Evolutionary conservation across 1,139 yeast genomes (phyloP).

Genomic region (Sugiyamaella paludigena): DNA sequence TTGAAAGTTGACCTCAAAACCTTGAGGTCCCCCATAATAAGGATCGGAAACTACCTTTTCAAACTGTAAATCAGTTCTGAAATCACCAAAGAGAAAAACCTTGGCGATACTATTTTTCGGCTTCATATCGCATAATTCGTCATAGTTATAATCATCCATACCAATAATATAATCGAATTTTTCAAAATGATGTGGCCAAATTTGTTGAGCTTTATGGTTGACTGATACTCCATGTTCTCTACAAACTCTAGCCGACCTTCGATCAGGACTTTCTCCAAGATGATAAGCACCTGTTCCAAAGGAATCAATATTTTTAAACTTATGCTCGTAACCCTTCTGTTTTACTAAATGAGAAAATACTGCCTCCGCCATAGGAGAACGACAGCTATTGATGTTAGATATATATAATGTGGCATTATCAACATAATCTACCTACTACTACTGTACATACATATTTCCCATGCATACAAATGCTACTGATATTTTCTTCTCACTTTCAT

Average conservation of each 20-base stretch:
- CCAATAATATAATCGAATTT: conserved; percentile 80
- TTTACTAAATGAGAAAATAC: conserved; percentile 68
- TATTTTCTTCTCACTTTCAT: conserved; percentile 4
- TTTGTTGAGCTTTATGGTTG: conserved; percentile 72
- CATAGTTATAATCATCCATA: conserved; percentile 51
- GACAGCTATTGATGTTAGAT: conserved; percentile 51
- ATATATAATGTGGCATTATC: too few relatives aligned
- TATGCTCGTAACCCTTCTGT: conserved; percentile 42
- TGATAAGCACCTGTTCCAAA: conserved; percentile 90
- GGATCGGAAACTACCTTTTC: conserved; percentile 77
- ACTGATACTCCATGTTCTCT: conserved; percentile 70
- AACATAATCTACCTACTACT: background rate
- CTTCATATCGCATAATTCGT: conserved; percentile 55
- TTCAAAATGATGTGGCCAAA: conserved; percentile 54
- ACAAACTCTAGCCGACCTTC: conserved; percentile 69
- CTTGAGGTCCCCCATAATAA: conserved; percentile 81
- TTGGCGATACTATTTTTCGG: conserved; percentile 44
- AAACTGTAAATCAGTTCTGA: conserved; percentile 53
- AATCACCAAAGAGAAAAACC: conserved; percentile 68
- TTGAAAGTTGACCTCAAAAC: conserved; percentile 73
- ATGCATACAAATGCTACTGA: conserved; percentile 65
- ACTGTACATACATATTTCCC: conserved; percentile 71
- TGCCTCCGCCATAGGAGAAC: conserved; percentile 99
- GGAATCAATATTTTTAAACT: conserved; percentile 65
- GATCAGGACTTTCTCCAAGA: conserved; percentile 76